A percentile compares a stretch with the other conserved stretches of the same genome.
These are phyloP conservation scores for Cynanchum wilfordii DNA, from an alignment of 257 asterid species.

Conservation along the genomic window DNA sequence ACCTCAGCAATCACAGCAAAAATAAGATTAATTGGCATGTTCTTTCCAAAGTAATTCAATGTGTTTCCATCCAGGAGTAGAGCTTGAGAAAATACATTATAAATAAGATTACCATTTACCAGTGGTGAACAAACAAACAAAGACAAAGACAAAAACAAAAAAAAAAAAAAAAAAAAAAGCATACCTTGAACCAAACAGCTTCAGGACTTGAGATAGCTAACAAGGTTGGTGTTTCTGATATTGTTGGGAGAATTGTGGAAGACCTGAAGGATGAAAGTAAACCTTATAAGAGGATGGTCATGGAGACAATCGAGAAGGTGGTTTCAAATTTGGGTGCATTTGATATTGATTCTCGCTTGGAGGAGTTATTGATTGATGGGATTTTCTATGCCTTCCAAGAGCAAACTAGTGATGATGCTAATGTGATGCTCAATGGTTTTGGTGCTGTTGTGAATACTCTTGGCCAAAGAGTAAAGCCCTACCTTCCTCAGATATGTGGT, in stretches of 20 bases:
- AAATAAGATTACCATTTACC: neutral
- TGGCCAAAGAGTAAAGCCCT: constrained; percentile 80
- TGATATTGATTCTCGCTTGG: constrained; percentile 80
- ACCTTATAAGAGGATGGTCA: constrained; percentile 90
- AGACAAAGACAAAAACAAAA: too few relatives aligned
- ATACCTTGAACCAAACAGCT: constrained; percentile 98
- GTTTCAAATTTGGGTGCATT: constrained; percentile 87
- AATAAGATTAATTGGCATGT: constrained; percentile 85
- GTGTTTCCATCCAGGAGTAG: constrained; percentile 95
- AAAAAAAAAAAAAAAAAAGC: too few relatives aligned
- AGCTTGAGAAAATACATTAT: constrained; percentile 33
- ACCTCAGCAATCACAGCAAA: constrained; percentile 83
- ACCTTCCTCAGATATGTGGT: constrained; percentile 94
- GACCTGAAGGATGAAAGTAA: constrained; percentile 89
- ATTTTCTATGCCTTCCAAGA: constrained; percentile 89
- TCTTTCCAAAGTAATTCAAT: constrained; percentile 84
- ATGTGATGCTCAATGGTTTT: constrained; percentile 90
- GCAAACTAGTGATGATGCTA: constrained; percentile 92
- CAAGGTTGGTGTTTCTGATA: constrained; percentile 87
- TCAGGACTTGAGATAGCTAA: constrained; percentile 97
- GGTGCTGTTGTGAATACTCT: constrained; percentile 92
- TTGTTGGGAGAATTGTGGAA: constrained; percentile 83
- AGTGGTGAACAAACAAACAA: too few relatives aligned
- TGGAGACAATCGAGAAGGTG: constrained; percentile 95
- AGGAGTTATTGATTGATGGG: constrained; percentile 81